Conservation (phyloP, 805 yeast genomes). For the Cyberlindnera mississippiensis region DNA sequence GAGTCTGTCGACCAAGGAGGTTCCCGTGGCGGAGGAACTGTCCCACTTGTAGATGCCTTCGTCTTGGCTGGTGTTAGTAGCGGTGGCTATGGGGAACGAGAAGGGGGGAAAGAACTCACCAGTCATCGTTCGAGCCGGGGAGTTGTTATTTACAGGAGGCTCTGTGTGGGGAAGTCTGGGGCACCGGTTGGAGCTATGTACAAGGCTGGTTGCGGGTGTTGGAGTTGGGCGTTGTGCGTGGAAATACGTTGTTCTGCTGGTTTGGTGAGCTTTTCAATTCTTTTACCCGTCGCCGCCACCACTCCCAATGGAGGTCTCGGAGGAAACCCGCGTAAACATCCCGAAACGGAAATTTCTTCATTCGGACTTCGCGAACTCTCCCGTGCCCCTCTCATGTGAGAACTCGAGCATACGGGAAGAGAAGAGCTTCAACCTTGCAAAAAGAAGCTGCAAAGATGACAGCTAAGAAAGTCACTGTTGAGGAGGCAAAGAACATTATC, state of each 20-base stretch:
- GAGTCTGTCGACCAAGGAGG: slow-evolving; percentile 9
- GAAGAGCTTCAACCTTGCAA: no score
- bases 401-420: no score
- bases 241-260: no score
- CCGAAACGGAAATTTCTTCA: background rate
- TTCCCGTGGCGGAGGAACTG: slow-evolving; percentile 3
- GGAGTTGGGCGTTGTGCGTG: no score
- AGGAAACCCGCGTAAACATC: background rate
- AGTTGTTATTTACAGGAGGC: slow-evolving; percentile 10
- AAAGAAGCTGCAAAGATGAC: slow-evolving; percentile 2
- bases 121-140: slow-evolving; percentile 1
- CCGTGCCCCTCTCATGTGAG: no score
- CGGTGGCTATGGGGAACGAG: no score
- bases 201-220: no score
- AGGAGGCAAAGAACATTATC: slow-evolving; percentile 18
- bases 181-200: no score
- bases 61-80: background rate
- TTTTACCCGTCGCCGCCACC: no score
- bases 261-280: background rate
- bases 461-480: slow-evolving; percentile 3
- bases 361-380: background rate
- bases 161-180: no score
- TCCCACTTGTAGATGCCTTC: slow-evolving; percentile 13
- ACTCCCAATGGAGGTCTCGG: no score
- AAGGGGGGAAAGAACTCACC: slow-evolving; percentile 5